Evolutionary conservation across 306 rosid genomes (phyloP).

Genomic region (Potentilla sterilis): DNA sequence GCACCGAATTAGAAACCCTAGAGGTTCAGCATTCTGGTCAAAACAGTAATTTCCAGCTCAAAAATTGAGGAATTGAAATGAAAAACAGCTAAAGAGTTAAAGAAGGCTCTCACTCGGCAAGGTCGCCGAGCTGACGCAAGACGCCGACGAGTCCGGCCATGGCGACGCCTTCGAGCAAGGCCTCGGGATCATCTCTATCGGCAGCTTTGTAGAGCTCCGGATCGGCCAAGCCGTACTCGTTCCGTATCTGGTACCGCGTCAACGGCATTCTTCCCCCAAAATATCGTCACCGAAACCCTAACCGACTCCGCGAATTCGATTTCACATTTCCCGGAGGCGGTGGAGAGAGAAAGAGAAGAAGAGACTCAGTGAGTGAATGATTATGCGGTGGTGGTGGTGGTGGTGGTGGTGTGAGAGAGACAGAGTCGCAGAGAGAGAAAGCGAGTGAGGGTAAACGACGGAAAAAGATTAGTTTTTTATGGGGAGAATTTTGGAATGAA

Average conservation of each 20-base stretch:
- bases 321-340: conserved; percentile 39
- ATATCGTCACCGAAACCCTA: conserved; percentile 26
- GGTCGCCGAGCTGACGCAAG: conserved; percentile 97
- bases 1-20: conserved; percentile 16
- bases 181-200: conserved; percentile 88
- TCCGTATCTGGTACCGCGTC: conserved; percentile 63
- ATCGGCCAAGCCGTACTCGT: conserved; percentile 76
- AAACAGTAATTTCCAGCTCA: background rate
- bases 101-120: conserved; percentile 62
- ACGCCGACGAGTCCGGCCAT: conserved; percentile 89
- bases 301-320: background rate
- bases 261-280: conserved; percentile 60
- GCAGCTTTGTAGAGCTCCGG: conserved; percentile 77
- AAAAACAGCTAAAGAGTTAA: background rate
- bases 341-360: conserved; percentile 7
- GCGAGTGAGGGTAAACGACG: conserved; percentile 6
- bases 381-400: conserved; percentile 26
- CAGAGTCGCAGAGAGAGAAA: conserved; percentile 31
- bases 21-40: conserved; percentile 13
- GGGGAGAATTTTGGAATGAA: conserved; percentile 19
- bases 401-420: conserved; percentile 16
- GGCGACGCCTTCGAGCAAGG: conserved; percentile 80
- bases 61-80: background rate
- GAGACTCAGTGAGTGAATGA: conserved; percentile 21
- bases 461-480: background rate